Evolutionary conservation across 1,139 yeast genomes (phyloP).

Genomic region (Nakaseomyces glabratus): DNA sequence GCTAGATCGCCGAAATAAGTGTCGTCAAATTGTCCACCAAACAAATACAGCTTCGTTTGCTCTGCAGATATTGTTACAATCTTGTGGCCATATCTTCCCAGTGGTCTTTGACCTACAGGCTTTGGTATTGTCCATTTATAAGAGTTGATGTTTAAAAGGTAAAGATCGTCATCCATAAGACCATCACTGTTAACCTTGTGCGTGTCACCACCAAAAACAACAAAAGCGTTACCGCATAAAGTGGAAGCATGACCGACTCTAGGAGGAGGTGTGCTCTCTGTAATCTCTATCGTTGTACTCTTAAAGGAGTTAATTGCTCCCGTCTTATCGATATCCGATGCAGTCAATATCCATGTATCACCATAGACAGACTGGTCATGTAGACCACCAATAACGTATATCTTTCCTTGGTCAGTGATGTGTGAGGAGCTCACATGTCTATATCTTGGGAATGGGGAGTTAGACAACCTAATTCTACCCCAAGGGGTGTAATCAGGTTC

Average conservation of each 20-base stretch:
- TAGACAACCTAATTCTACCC: conserved; percentile 58
- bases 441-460: conserved; percentile 89
- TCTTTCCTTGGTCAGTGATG: conserved; percentile 70
- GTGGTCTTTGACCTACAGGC: conserved; percentile 75
- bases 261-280: conserved; percentile 79
- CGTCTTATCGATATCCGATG: conserved; percentile 32
- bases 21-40: conserved; percentile 94
- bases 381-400: conserved; percentile 89
- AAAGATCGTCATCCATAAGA: conserved; percentile 78
- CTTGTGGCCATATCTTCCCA: conserved; percentile 92
- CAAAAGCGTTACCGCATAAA: conserved; percentile 89
- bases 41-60: conserved; percentile 67
- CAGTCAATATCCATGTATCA: conserved; percentile 77
- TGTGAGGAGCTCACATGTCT: conserved; percentile 81
- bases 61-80: conserved; percentile 51
- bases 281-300: conserved; percentile 59
- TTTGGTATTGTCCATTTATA: conserved; percentile 84
- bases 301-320: conserved; percentile 34
- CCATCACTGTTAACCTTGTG: conserved; percentile 71
- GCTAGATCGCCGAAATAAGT: conserved; percentile 77
- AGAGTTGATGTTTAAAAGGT: conserved; percentile 82
- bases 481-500: conserved; percentile 45
- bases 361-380: conserved; percentile 90
- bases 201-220: conserved; percentile 95
- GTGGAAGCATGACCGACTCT: conserved; percentile 95